Evolutionary conservation across 2,329 filamentous ascomycete genomes (phyloP), one percentile per base, ranked within the genome.

Genomic region (Aspergillus pseudonomiae): DNA sequence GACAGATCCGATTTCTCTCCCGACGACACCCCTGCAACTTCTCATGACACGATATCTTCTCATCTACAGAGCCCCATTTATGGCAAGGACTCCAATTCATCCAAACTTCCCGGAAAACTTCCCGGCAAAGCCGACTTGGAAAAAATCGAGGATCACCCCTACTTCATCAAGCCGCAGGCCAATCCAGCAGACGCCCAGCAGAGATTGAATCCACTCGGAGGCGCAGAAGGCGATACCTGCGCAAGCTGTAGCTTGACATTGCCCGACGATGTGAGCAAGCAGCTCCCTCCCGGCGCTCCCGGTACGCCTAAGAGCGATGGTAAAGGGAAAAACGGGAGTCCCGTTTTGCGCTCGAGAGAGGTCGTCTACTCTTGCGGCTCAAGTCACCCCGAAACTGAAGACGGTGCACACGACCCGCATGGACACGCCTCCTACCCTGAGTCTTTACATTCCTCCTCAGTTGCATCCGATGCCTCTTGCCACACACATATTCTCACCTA

Each of bases 401-500:
- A 80, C 39, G 74, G 74, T 36, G 64, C 68, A 11, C 70, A 72
- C 53, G 75, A 78, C 28, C 65, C 70, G n/a, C 77, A 79, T 66
- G 52, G 65, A 10, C 78, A 78, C 62, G 70, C 75, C 30, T 80
- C 78, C 10, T 73, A 74, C 9, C 74, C 77, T 1, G 76, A 78
- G 12, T 80, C 79, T 28, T 65, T 79, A 39, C 77, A 74, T 50
- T 78, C 75, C 16, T 77, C 78, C 46, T 80, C 82, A 63, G 67
- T 76, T 56, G 73, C 79, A 19, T 85, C 83, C 26, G 77, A 79
- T 60, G 71, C 78, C 57, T 82, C 79, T 61, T 81, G 80, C 65
- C 85, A 88, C 67, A 82, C 83, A 11, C 85, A 88, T 66, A 84
- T 83, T 24, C 72, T 87, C 57, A 86, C 83, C 65, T 88, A 87